Evolutionary conservation across 2,329 filamentous ascomycete genomes (phyloP).

Genomic region (Pseudogymnoascus sp.): DNA sequence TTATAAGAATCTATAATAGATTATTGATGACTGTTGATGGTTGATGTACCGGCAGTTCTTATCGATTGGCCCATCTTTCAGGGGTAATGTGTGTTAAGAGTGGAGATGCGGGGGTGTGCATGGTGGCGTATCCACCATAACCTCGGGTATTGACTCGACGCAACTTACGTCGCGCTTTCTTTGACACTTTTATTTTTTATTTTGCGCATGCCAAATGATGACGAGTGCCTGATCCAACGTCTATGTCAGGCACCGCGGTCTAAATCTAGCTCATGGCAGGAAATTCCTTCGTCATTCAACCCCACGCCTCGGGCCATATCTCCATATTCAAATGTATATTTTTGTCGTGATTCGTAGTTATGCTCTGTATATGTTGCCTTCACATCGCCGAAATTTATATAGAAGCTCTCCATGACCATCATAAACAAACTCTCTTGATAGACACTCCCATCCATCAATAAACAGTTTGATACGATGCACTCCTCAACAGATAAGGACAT

Average conservation of each 20-base stretch:
- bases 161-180: not conserved
- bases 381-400: not conserved
- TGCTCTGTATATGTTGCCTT: not conserved
- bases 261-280: not conserved
- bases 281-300: not conserved
- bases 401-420: not conserved
- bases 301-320: slow-evolving; percentile 2
- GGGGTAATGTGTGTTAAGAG: not conserved
- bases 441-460: not conserved
- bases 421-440: not conserved
- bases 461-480: not conserved
- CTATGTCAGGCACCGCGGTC: slow-evolving; percentile 3
- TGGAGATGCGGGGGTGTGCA: not conserved
- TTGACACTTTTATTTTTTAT: not conserved
- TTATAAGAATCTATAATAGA: not conserved
- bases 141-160: not conserved
- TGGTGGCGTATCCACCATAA: not conserved
- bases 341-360: not conserved
- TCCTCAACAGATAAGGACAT: not conserved
- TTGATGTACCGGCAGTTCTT: not conserved
- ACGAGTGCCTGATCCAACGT: not conserved
- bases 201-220: not conserved
- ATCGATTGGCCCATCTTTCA: not conserved
- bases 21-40: not conserved
- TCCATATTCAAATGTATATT: not conserved